Evolutionary conservation across 1,139 yeast species (phyloP), one percentile per base, ranked within the genome.

Genomic region (Candida mesenterica): DNA sequence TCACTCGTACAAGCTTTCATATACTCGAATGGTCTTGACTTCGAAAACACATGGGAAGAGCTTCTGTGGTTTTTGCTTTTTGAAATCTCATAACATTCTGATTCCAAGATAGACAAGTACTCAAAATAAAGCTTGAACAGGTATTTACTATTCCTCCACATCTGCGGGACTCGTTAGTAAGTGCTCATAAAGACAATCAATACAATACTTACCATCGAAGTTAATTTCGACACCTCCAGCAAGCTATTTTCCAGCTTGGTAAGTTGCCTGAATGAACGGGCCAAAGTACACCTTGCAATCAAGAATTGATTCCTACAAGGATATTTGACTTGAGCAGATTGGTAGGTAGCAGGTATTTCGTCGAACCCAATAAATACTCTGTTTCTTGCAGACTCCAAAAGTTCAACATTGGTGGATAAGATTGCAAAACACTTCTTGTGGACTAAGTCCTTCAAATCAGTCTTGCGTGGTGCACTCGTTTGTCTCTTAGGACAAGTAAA

Each of bases 51-150:
- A n/a, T n/a, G n/a, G n/a, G n/a, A n/a, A n/a, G n/a, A n/a, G n/a
- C n/a, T n/a, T n/a, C n/a, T n/a, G 10, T 7, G 7, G 9, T 19
- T 19, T 10, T 19, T 19, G 23, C 10, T 7, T 10, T 19, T 19
- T 19, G 23, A 19, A 7, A 19, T 19, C 9, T 19, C 23, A 27
- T n/a, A 27, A 10, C 30, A 27, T 5, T 27, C n/a, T 10, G 30
- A n/a, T 27, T 27, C 30, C 9, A 27, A 14, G 10, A 27, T 8
- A 15, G 30, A 7, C 7, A 27, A 17, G 17, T 27, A 27, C 13
- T 27, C 30, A 15, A 27, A 27, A 16, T 27, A 27, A 15, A 12
- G 14, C 14, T 27, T 27, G 30, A 27, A 27, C n/a, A 5, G n/a
- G 8, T 6, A 9, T 6, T 6, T 15, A 27, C 30, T 27, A n/a